Conservation (phyloP, 257 asterid genomes). For the Ophiorrhiza pumila region DNA sequence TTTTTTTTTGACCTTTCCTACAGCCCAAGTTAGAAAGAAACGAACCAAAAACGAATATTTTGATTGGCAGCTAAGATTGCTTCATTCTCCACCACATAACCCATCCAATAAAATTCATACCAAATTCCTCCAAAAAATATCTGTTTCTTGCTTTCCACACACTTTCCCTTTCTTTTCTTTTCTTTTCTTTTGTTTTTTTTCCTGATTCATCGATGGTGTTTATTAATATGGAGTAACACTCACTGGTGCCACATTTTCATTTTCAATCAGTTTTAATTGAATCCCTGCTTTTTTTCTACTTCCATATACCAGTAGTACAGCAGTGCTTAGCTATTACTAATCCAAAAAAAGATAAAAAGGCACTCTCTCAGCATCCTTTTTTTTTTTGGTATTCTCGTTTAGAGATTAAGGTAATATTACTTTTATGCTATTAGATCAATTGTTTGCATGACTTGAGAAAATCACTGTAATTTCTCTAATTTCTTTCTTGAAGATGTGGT, state of each 20-base stretch:
- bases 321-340: no score
- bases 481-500: no score
- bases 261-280: slow-evolving; percentile 3
- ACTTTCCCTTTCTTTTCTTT: not conserved
- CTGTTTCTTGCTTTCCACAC: not conserved
- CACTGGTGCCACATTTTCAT: not conserved
- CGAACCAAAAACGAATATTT: not conserved
- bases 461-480: no score
- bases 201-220: no score
- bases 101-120: not conserved
- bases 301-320: not conserved
- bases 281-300: not conserved
- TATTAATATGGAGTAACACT: slow-evolving; percentile 6
- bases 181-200: slow-evolving; percentile 7
- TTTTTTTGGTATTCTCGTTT: no score
- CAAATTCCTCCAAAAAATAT: not conserved
- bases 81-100: slow-evolving; percentile 35
- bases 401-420: no score
- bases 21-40: not conserved
- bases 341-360: no score
- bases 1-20: slow-evolving; percentile 16
- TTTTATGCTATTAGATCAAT: no score
- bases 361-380: no score
- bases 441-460: no score
- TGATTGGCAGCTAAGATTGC: slow-evolving; percentile 15